Conservation (phyloP, 129 eudicot genomes). For the Flaveria bidentis region DNA sequence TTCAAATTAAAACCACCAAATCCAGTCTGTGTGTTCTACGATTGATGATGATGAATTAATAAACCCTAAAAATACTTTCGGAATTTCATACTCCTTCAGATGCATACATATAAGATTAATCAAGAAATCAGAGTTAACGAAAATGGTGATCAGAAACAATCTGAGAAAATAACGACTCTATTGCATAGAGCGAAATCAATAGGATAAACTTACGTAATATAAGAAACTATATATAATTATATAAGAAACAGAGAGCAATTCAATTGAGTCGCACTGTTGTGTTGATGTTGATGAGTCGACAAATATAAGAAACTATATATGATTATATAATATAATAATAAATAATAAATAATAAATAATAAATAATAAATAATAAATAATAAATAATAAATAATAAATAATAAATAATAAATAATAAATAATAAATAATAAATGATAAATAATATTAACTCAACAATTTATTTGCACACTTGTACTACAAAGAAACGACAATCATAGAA, state of each 20-base stretch:
- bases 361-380: no score
- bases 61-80: constrained; percentile 8
- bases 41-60: background rate
- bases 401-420: no score
- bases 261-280: constrained; percentile 4
- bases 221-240: no score
- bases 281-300: background rate
- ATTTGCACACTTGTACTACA: no score
- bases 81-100: no score
- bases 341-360: no score
- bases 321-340: no score
- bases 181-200: background rate
- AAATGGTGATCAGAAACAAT: constrained; percentile 29
- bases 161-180: constrained; percentile 3
- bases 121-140: background rate
- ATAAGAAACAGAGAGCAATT: constrained; percentile 17
- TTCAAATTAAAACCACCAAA: background rate
- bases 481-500: no score
- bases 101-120: background rate
- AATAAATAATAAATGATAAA: no score
- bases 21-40: constrained; percentile 13
- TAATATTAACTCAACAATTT: no score
- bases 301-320: no score
- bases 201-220: constrained; percentile 2
- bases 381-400: no score